phyloP scores from a whole-genome alignment of 139 green algal genomes.

The Marvania coccoides region DNA sequence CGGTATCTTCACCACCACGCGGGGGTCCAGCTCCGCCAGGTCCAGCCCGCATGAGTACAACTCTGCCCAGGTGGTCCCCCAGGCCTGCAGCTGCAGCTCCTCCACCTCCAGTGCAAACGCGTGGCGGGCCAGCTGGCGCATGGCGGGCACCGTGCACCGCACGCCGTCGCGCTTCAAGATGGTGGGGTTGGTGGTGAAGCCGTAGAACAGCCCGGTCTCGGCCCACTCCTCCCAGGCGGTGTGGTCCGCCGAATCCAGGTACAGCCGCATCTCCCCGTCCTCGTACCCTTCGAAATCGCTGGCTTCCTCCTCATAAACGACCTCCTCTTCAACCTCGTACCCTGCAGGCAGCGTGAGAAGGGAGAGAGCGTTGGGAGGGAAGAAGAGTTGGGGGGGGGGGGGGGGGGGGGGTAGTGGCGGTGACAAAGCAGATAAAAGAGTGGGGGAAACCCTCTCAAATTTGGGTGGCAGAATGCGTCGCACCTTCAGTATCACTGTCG shows the following conservation, averaged over 20 bases:
- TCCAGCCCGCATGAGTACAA: conserved; percentile 44
- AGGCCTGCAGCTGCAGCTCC: conserved; percentile 72
- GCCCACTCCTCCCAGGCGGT: conserved; percentile 39
- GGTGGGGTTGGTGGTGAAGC: conserved; percentile 74
- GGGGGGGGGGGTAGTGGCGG: no score
- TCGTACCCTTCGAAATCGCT: not conserved
- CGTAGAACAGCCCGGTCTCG: conserved; percentile 41
- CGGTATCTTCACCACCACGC: conserved; percentile 63
- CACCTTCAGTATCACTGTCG: no score
- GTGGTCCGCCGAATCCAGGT: conserved; percentile 47
- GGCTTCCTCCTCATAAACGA: not conserved
- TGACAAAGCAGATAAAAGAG: no score
- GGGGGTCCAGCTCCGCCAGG: not conserved
- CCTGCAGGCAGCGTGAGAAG: no score
- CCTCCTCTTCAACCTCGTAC: conserved; percentile 7
- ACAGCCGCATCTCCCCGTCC: conserved; percentile 34
- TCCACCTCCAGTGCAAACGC: conserved; percentile 36
- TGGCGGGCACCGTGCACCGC: conserved; percentile 41
- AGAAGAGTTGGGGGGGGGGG: no score
- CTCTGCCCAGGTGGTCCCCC: conserved; percentile 45
- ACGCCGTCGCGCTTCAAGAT: conserved; percentile 64
- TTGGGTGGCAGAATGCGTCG: no score
- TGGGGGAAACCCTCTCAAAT: no score
- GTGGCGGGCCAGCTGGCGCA: conserved; percentile 33
- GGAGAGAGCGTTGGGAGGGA: no score